Evolutionary conservation across 495 filamentous ascomycete species (phyloP).

Genomic region (Thermothielavioides terrestris): DNA sequence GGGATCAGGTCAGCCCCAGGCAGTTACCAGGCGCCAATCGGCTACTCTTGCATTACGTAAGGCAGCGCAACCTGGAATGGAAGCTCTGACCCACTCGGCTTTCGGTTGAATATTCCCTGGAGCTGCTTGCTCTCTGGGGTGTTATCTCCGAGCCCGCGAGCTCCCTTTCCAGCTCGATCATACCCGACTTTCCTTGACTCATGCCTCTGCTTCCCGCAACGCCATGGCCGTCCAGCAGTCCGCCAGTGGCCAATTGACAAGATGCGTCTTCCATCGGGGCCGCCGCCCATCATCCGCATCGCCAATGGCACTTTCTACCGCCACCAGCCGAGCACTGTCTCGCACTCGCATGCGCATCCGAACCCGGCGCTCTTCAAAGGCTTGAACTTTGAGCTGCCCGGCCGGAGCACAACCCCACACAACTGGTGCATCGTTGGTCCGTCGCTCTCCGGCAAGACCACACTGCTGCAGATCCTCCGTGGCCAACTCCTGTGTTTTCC

Average conservation of each 20-base stretch:
- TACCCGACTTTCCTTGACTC: constrained; percentile 4
- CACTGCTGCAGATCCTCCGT: constrained; percentile 64
- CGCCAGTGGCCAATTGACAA: constrained; percentile 15
- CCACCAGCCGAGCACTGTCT: constrained; percentile 48
- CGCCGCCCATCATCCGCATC: constrained; percentile 60
- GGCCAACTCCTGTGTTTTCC: constrained; percentile 67
- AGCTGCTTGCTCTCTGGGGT: too few species aligned
- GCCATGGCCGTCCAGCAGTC: neutral
- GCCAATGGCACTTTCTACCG: constrained; percentile 73
- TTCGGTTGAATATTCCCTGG: neutral
- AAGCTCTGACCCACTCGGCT: too few species aligned
- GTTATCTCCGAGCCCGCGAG: constrained; percentile 3
- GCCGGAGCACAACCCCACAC: constrained; percentile 36
- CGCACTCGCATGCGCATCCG: constrained; percentile 8
- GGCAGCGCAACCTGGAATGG: too few species aligned
- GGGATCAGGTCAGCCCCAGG: neutral
- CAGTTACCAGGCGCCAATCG: neutral
- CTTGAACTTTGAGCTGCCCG: constrained; percentile 57
- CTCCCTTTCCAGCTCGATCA: neutral
- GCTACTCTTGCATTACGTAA: constrained; percentile 7
- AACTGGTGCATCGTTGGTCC: constrained; percentile 72
- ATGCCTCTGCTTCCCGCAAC: neutral
- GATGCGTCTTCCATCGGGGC: constrained; percentile 27
- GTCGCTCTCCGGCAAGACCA: constrained; percentile 61
- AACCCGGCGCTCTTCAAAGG: constrained; percentile 61